Evolutionary conservation across 306 rosid genomes (phyloP).

Genomic region (Notholithocarpus densiflorus): DNA sequence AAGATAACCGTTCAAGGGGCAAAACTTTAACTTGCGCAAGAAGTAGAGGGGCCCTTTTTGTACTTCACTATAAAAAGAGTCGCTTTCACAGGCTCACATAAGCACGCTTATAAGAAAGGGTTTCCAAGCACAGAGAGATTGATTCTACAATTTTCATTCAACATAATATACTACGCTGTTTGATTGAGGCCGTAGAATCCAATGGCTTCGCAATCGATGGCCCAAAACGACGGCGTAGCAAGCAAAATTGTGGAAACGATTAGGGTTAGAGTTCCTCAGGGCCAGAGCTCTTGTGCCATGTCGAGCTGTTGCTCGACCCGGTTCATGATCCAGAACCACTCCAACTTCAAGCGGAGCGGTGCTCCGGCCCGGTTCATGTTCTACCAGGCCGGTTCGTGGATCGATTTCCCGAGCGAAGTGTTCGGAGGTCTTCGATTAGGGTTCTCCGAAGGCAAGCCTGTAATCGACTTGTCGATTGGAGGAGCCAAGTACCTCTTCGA

Average conservation of each 20-base stretch:
- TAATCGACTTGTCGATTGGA: slow-evolving; percentile 27
- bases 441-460: slow-evolving; percentile 37
- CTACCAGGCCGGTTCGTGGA: slow-evolving; percentile 40
- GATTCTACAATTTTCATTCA: slow-evolving; percentile 33
- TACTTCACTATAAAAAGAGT: too few species aligned
- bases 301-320: slow-evolving; percentile 14
- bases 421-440: slow-evolving; percentile 25
- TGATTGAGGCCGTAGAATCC: slow-evolving; percentile 37
- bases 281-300: too few species aligned
- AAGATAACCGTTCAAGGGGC: too few species aligned
- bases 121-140: neutral
- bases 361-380: slow-evolving; percentile 50
- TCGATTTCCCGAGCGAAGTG: slow-evolving; percentile 33
- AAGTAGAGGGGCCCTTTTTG: too few species aligned
- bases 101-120: neutral
- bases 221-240: neutral
- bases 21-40: too few species aligned
- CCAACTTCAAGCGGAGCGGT: slow-evolving; percentile 41
- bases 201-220: slow-evolving; percentile 18
- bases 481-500: slow-evolving; percentile 43
- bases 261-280: slow-evolving; percentile 2
- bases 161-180: neutral
- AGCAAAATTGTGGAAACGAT: slow-evolving; percentile 21
- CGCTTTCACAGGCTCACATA: too few species aligned
- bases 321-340: slow-evolving; percentile 20